These are phyloP conservation scores for Chaetomium fimeti DNA, from an alignment of 495 filamentous ascomycete species.

Conservation along the genomic window DNA sequence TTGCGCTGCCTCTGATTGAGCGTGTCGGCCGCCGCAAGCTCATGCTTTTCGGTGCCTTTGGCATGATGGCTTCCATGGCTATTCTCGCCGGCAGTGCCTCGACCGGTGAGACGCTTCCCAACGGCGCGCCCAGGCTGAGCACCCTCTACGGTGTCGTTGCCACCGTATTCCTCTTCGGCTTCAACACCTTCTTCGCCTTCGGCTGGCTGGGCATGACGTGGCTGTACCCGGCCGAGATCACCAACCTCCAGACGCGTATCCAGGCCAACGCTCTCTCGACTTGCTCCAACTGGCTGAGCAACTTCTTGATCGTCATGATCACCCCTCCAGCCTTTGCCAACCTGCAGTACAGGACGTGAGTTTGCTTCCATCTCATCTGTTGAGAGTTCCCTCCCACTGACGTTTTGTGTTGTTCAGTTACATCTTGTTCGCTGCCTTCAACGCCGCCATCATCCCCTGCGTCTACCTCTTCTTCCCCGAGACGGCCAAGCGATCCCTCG, in stretches of 20 bases:
- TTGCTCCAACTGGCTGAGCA: conserved; percentile 23
- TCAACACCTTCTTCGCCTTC: conserved; percentile 51
- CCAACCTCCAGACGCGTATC: conserved; percentile 9
- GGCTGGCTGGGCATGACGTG: conserved; percentile 59
- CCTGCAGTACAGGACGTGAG: no score
- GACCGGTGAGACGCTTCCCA: no score
- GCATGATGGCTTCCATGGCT: conserved; percentile 68
- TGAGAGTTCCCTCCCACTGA: no score
- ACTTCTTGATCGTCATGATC: no score
- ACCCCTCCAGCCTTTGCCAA: no score
- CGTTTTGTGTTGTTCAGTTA: no score
- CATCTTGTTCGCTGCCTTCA: conserved; percentile 62
- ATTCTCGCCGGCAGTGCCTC: conserved; percentile 62
- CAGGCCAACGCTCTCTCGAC: conserved; percentile 51
- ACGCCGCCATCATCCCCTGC: conserved; percentile 57
- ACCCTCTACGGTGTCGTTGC: no score
- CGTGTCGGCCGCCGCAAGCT: conserved; percentile 62
- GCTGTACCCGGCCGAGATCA: conserved; percentile 64
- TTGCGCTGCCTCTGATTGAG: no score
- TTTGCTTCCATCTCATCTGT: no score
- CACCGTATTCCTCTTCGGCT: conserved; percentile 55
- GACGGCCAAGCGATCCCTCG: conserved; percentile 35
- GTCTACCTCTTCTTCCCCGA: conserved; percentile 62
- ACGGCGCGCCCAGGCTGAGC: no score
- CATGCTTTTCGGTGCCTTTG: conserved; percentile 69